A percentile compares a stretch with the other conserved stretches of the same genome.
Evolutionary conservation across 164 flowering plant species (phyloP).

Genomic region (Macadamia tetraphylla): DNA sequence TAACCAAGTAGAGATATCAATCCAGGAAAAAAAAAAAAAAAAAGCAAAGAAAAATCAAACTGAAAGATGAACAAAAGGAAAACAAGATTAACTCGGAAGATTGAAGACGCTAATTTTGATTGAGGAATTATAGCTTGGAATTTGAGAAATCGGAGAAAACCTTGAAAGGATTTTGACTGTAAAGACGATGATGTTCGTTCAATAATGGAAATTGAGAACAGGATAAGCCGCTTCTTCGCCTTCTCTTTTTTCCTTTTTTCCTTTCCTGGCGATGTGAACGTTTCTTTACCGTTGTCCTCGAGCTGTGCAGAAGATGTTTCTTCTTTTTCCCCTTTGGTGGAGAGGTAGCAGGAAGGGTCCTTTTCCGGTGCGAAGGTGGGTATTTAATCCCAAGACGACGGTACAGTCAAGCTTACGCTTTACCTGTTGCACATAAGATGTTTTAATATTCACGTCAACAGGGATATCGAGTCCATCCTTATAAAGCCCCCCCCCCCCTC

Average conservation of each 20-base stretch:
- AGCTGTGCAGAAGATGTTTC: no score
- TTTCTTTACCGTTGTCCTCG: not conserved
- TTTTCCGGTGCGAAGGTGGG: no score
- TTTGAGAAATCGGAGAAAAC: not conserved
- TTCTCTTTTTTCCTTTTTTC: not conserved
- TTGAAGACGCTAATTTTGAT: not conserved
- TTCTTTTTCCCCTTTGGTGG: no score
- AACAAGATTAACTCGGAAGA: not conserved
- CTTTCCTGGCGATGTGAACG: not conserved
- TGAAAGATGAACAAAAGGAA: not conserved
- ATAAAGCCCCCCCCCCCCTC: no score
- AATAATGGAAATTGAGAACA: not conserved
- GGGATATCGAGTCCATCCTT: no score
- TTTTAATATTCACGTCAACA: no score
- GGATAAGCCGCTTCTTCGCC: not conserved
- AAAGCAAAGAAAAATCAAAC: not conserved
- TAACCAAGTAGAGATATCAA: not conserved
- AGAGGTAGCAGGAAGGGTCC: no score
- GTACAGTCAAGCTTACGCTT: no score
- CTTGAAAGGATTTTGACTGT: not conserved
- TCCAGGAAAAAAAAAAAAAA: not conserved
- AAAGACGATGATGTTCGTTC: not conserved
- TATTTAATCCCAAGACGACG: no score
- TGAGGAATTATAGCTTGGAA: not conserved
- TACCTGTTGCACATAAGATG: no score